Evolutionary conservation across 1,284 basidiomycete genomes (phyloP).

Genomic region (Phlebopus sp.): DNA sequence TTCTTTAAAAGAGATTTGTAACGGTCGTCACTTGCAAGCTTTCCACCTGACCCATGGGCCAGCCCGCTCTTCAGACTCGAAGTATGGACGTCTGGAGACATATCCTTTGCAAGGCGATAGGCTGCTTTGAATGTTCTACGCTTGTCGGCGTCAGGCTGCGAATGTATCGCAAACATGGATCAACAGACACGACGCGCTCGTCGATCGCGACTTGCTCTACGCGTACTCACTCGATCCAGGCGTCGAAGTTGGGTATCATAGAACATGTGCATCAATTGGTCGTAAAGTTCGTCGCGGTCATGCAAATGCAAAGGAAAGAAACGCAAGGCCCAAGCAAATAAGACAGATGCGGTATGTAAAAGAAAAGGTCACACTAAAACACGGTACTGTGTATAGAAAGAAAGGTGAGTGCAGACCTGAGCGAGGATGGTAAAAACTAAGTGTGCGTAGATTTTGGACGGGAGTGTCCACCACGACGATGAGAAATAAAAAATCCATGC

Average conservation of each 20-base stretch:
- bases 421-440: background rate
- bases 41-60: background rate
- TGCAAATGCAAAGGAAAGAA: conserved; percentile 13
- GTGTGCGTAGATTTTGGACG: background rate
- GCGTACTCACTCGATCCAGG: no score
- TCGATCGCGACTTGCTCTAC: no score
- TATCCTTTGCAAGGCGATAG: conserved; percentile 47
- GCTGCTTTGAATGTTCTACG: conserved; percentile 53
- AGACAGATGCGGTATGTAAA: background rate
- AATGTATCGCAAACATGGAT: conserved; percentile 29
- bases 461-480: no score
- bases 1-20: conserved; percentile 58
- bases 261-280: conserved; percentile 19
- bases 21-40: conserved; percentile 36
- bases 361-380: background rate
- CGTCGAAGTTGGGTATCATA: conserved; percentile 16
- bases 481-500: conserved; percentile 25
- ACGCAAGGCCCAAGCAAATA: background rate
- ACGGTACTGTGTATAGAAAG: no score
- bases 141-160: conserved; percentile 49
- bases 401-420: conserved; percentile 2
- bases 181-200: conserved; percentile 24
- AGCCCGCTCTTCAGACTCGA: no score
- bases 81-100: conserved; percentile 35
- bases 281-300: conserved; percentile 26